Evolutionary conservation across 2,329 filamentous ascomycete species (phyloP).

Genomic region (Orbilia blumenaviensis): DNA sequence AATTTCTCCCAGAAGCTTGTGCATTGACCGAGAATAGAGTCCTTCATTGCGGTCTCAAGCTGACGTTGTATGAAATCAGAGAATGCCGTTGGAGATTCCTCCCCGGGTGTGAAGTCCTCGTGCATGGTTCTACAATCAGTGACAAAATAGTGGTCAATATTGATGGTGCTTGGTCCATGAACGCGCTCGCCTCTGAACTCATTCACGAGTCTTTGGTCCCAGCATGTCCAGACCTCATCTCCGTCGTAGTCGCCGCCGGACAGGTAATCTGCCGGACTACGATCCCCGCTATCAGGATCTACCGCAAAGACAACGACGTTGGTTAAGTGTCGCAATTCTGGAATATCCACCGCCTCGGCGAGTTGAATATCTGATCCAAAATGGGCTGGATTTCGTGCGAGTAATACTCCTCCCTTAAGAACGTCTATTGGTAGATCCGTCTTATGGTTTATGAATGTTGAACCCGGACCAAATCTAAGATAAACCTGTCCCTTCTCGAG

Average conservation of each 20-base stretch:
- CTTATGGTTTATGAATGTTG: slow-evolving; percentile 50
- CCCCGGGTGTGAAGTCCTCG: slow-evolving; percentile 32
- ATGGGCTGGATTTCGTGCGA: slow-evolving; percentile 75
- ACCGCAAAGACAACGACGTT: slow-evolving; percentile 82
- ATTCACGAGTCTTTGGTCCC: slow-evolving; percentile 72
- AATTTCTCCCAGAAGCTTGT: slow-evolving; percentile 72
- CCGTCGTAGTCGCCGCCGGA: slow-evolving; percentile 86
- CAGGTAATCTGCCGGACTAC: slow-evolving; percentile 73
- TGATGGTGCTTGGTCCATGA: slow-evolving; percentile 59
- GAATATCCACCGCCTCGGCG: slow-evolving; percentile 64
- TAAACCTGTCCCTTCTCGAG: slow-evolving; percentile 74
- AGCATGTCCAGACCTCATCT: slow-evolving; percentile 78
- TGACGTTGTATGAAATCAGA: slow-evolving; percentile 66
- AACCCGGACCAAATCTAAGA: slow-evolving; percentile 69
- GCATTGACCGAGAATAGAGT: slow-evolving; percentile 70
- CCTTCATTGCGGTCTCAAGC: slow-evolving; percentile 69
- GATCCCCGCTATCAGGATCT: slow-evolving; percentile 64
- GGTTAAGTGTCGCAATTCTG: slow-evolving; percentile 72
- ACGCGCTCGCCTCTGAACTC: slow-evolving; percentile 71
- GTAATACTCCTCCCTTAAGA: slow-evolving; percentile 71
- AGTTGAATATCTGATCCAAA: slow-evolving; percentile 77
- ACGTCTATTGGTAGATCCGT: slow-evolving; percentile 49
- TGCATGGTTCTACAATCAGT: slow-evolving; percentile 33
- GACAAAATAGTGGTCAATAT: slow-evolving; percentile 38
- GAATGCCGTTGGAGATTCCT: slow-evolving; percentile 55